Evolutionary conservation across 1,284 basidiomycete species (phyloP).

Genomic region (Microbotryum silenes-acaulis): DNA sequence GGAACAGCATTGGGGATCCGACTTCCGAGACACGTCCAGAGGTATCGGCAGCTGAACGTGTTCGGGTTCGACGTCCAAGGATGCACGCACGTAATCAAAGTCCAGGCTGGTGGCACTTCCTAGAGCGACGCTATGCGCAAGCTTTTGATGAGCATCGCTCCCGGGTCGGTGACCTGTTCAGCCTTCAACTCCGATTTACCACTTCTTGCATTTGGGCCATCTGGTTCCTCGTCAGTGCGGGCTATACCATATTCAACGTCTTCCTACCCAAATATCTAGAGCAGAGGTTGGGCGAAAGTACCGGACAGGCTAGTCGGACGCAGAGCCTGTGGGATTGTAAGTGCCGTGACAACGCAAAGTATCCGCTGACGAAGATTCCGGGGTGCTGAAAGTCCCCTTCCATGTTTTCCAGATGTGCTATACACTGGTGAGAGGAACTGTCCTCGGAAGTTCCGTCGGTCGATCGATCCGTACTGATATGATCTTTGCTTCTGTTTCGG

Average conservation of each 20-base stretch:
- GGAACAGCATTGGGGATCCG: too few relatives aligned
- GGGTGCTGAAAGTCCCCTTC: not conserved
- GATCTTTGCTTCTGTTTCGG: slow-evolving; percentile 1
- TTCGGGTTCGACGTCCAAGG: too few relatives aligned
- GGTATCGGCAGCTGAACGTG: too few relatives aligned
- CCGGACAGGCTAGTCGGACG: slow-evolving; percentile 7
- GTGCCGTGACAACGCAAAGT: slow-evolving; percentile 73
- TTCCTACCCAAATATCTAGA: slow-evolving; percentile 87
- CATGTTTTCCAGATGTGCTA: slow-evolving; percentile 17
- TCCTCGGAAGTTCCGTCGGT: not conserved
- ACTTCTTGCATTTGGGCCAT: slow-evolving; percentile 54
- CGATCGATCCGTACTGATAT: too few relatives aligned
- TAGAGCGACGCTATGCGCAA: too few relatives aligned
- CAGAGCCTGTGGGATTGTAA: slow-evolving; percentile 43
- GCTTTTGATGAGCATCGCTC: slow-evolving; percentile 56
- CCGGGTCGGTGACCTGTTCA: slow-evolving; percentile 65
- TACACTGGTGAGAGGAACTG: slow-evolving; percentile 8
- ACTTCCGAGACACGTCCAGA: too few relatives aligned
- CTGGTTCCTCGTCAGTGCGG: slow-evolving; percentile 54
- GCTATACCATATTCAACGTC: slow-evolving; percentile 76
- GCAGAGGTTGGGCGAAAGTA: slow-evolving; percentile 39
- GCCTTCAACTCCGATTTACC: slow-evolving; percentile 42
- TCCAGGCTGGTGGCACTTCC: too few relatives aligned
- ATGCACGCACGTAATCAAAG: too few relatives aligned
- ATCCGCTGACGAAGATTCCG: slow-evolving; percentile 65